These are phyloP conservation scores for Sorghum bicolor DNA, from an alignment of 176 grass and related monocot genomes.

Conservation along the genomic window Sorghum_bicolor_NCBIv3 NC_012877.2:56471001-56471500, in stretches of 20 bases:
- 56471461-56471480: slow-evolving; percentile 44
- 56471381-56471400: not conserved
- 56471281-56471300: slow-evolving; percentile 52
- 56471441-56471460: slow-evolving; percentile 32
- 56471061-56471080: not conserved
- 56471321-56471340: not conserved
- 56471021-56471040: too few species aligned
- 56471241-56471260: slow-evolving; percentile 33
- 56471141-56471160: not conserved
- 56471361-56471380: too few species aligned
- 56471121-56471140: not conserved
- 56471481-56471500: slow-evolving; percentile 49
- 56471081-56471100: not conserved
- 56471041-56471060: not conserved
- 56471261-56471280: slow-evolving; percentile 24
- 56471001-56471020: not conserved
- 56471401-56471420: not conserved
- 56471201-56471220: slow-evolving; percentile 37
- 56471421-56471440: not conserved
- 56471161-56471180: not conserved
- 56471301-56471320: not conserved
- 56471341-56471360: not conserved
- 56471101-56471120: not conserved
- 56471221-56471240: slow-evolving; percentile 39
- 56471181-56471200: slow-evolving; percentile 7